Percentiles rank a stretch among this genome's conserved stretches.
phyloP scores from a whole-genome alignment of 192 early-diverging fungal genomes.

The Gigaspora rosea region DNA sequence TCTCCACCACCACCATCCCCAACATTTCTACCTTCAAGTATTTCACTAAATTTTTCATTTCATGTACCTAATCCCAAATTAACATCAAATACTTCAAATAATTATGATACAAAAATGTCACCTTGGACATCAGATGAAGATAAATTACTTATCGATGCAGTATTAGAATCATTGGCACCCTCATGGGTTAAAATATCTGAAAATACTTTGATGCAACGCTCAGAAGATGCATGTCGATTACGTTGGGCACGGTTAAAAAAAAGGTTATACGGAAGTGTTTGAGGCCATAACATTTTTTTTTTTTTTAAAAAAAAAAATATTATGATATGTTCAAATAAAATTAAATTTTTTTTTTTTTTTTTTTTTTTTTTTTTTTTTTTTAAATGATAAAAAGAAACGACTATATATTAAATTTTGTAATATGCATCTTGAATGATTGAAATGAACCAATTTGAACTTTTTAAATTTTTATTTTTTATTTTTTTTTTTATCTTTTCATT shows the following conservation, averaged over 20 bases:
- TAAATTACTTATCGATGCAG: conserved; percentile 1
- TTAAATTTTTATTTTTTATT: too few relatives aligned
- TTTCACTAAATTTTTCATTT: background rate
- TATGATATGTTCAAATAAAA: too few relatives aligned
- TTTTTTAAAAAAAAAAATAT: background rate
- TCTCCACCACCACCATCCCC: too few relatives aligned
- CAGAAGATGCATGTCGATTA: background rate
- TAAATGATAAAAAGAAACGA: too few relatives aligned
- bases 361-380: too few relatives aligned
- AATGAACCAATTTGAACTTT: too few relatives aligned
- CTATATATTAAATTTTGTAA: too few relatives aligned
- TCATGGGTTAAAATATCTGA: background rate
- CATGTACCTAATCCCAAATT: background rate
- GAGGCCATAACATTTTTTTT: background rate
- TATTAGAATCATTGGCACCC: background rate
- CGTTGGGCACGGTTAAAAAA: background rate
- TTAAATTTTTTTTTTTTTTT: too few relatives aligned
- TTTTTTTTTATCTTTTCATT: too few relatives aligned
- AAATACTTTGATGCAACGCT: background rate
- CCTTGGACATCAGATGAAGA: background rate
- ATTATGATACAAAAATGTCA: background rate
- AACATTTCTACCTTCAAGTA: too few relatives aligned
- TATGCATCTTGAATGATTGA: too few relatives aligned
- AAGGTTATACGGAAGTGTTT: background rate
- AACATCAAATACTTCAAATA: background rate